Conservation (phyloP, 2,329 filamentous ascomycete genomes). For the Colletotrichum destructivum region DNA sequence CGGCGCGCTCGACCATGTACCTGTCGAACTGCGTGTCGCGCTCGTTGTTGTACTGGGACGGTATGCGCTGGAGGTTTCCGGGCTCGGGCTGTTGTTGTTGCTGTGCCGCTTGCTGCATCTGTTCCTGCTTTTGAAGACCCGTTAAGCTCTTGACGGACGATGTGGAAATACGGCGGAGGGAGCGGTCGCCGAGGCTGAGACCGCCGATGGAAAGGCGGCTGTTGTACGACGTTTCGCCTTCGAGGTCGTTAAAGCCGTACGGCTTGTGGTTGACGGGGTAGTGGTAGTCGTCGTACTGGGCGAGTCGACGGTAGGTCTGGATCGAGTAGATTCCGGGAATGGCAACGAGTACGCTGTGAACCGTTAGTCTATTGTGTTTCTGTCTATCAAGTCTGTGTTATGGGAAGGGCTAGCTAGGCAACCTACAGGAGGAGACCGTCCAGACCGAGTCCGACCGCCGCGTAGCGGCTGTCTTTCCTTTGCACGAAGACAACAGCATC, state of each 20-base stretch:
- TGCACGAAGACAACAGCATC: conserved; percentile 67
- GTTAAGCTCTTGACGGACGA: conserved; percentile 33
- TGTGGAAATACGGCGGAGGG: conserved; percentile 42
- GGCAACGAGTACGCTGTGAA: conserved; percentile 58
- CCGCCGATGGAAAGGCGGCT: conserved; percentile 40
- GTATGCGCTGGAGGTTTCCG: conserved; percentile 15
- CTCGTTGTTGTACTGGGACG: conserved; percentile 47
- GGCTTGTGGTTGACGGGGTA: conserved; percentile 65
- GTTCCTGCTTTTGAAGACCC: conserved; percentile 5
- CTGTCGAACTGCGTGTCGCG: conserved; percentile 49
- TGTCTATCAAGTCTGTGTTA: too few species aligned
- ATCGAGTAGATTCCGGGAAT: conserved; percentile 63
- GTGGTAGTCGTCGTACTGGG: conserved; percentile 65
- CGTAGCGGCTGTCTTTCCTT: conserved; percentile 62
- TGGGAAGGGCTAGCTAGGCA: not conserved
- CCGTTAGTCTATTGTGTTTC: not conserved
- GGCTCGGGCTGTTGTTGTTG: conserved; percentile 15
- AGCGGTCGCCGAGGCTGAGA: conserved; percentile 31
- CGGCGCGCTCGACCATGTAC: conserved; percentile 51
- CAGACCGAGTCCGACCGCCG: conserved; percentile 63
- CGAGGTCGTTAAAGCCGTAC: conserved; percentile 58
- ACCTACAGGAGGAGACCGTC: conserved; percentile 66
- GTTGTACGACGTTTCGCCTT: conserved; percentile 42
- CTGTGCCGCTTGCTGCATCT: conserved; percentile 13
- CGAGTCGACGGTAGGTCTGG: conserved; percentile 62